A percentile compares a stretch with the other conserved stretches of the same genome.
phyloP scores from a whole-genome alignment of 2,329 filamentous ascomycete genomes.

The Trichophyton simii region DNA sequence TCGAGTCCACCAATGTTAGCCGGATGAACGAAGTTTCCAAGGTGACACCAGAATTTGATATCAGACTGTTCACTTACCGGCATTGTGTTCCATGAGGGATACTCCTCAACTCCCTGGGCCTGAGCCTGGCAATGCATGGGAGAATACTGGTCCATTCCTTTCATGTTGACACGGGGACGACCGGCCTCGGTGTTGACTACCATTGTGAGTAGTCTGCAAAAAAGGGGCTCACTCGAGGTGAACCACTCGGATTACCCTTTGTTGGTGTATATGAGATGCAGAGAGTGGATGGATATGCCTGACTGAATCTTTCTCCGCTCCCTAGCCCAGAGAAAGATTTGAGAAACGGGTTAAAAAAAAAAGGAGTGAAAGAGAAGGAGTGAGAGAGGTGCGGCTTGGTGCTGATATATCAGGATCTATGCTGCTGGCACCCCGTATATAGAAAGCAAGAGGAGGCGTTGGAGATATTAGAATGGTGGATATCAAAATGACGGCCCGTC shows the following conservation, averaged over 20 bases:
- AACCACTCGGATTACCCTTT: background rate
- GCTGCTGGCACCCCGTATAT: background rate
- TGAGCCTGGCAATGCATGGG: background rate
- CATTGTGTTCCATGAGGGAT: slow-evolving; percentile 7
- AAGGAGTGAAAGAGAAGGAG: background rate
- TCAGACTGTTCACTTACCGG: slow-evolving; percentile 4
- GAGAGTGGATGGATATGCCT: background rate
- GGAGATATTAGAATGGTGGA: background rate
- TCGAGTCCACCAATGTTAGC: background rate
- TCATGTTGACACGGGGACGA: background rate
- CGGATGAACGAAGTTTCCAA: background rate
- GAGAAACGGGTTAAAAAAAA: background rate
- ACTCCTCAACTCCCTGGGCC: background rate
- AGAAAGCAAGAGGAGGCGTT: background rate
- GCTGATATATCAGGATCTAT: background rate
- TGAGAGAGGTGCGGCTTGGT: background rate
- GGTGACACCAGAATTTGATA: slow-evolving; percentile 3
- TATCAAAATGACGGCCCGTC: background rate
- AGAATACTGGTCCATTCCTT: background rate
- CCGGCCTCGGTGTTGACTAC: slow-evolving; percentile 3
- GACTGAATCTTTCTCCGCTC: background rate
- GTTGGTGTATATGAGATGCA: background rate
- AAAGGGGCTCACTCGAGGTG: background rate
- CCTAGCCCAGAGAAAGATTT: background rate
- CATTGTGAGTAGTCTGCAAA: background rate